Conservation (phyloP, 2,329 filamentous ascomycete species). For the Blumeriella jaapii region DNA sequence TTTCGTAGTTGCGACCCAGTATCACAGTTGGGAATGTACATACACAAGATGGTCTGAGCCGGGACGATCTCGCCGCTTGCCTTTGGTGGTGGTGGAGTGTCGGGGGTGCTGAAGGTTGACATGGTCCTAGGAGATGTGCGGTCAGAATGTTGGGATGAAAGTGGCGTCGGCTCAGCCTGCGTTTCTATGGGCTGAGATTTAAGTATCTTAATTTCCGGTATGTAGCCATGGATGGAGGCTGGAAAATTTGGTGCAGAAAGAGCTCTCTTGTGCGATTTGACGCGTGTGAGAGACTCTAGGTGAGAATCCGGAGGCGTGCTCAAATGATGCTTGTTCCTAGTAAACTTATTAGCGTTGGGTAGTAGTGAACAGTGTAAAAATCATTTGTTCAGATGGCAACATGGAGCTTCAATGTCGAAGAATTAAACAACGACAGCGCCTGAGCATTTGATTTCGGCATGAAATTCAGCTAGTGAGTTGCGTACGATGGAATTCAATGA, state of each 20-base stretch:
- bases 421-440: too few relatives aligned
- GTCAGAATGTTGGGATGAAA: slow-evolving; percentile 21
- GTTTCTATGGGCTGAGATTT: slow-evolving; percentile 9
- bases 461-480: too few relatives aligned
- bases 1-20: slow-evolving; percentile 56
- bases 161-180: slow-evolving; percentile 21
- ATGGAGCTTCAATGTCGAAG: too few relatives aligned
- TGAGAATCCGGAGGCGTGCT: slow-evolving; percentile 15
- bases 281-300: slow-evolving; percentile 9
- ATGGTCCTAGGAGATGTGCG: slow-evolving; percentile 14
- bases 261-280: slow-evolving; percentile 15
- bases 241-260: slow-evolving; percentile 19
- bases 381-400: too few relatives aligned
- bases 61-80: slow-evolving; percentile 6
- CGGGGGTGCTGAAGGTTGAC: slow-evolving; percentile 9
- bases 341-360: too few relatives aligned
- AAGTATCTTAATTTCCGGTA: slow-evolving; percentile 8
- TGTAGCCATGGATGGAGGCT: slow-evolving; percentile 2
- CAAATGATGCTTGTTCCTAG: slow-evolving; percentile 8
- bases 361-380: too few relatives aligned
- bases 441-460: too few relatives aligned
- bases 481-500: too few relatives aligned
- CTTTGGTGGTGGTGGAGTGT: slow-evolving; percentile 19
- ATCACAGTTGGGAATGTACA: slow-evolving; percentile 45
- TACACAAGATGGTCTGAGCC: slow-evolving; percentile 30